Percentiles rank a stretch among this genome's conserved stretches.
phyloP scores from a whole-genome alignment of 2,329 filamentous ascomycete genomes.

The Cladosporium colombiae region DNA sequence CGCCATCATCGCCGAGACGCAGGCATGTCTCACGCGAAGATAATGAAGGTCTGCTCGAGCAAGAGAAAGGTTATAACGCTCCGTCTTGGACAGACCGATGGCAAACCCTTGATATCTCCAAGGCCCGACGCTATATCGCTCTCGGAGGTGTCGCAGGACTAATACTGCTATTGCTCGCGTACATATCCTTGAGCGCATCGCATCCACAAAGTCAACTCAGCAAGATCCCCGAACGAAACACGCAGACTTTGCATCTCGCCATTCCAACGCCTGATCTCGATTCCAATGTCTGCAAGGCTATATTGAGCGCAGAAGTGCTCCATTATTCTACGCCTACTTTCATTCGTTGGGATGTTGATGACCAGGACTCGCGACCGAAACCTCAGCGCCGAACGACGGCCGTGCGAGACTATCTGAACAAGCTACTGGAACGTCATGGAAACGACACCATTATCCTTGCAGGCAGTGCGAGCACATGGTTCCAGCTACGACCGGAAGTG shows the following conservation, averaged over 20 bases:
- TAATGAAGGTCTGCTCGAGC: constrained; percentile 2
- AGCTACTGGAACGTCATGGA: constrained; percentile 1
- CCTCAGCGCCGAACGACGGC: constrained; percentile 20
- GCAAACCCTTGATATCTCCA: neutral
- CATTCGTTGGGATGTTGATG: constrained; percentile 17
- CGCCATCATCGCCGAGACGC: neutral
- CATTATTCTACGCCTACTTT: constrained; percentile 24
- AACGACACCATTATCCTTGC: constrained; percentile 64
- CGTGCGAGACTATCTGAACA: constrained; percentile 23
- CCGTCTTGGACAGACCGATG: neutral
- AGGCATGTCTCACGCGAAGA: neutral
- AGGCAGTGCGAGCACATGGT: constrained; percentile 62
- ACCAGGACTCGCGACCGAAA: neutral
- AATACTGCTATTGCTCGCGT: neutral
- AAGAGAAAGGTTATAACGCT: neutral
- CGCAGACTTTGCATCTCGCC: constrained; percentile 14
- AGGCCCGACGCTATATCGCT: neutral
- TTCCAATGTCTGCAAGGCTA: constrained; percentile 16
- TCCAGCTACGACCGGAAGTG: constrained; percentile 63
- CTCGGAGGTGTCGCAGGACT: neutral
- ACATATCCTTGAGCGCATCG: neutral
- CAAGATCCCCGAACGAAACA: neutral
- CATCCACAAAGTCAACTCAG: neutral
- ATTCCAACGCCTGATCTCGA: constrained; percentile 1
- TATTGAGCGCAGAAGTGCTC: constrained; percentile 19